phyloP scores from a whole-genome alignment of 2,329 filamentous ascomycete species.

The Scopulariopsis brevicaulis region DNA sequence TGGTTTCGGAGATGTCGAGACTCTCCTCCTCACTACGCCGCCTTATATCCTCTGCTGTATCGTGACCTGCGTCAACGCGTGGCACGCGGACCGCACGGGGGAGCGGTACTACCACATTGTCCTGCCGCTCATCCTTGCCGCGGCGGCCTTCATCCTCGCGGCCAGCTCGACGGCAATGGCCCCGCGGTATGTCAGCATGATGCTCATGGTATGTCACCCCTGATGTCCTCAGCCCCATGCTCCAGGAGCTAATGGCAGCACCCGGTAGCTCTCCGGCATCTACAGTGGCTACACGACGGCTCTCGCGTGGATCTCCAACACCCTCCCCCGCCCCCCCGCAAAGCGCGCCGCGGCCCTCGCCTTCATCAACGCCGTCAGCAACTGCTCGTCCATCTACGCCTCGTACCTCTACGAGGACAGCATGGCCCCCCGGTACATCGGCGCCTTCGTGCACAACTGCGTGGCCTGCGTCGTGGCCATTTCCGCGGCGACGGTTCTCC shows the following conservation, averaged over 20 bases:
- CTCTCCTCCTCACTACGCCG: conserved; percentile 53
- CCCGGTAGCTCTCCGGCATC: conserved; percentile 35
- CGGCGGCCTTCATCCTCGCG: conserved; percentile 56
- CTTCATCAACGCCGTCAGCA: conserved; percentile 53
- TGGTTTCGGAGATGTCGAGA: conserved; percentile 46
- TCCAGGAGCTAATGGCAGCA: not conserved
- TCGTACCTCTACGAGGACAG: conserved; percentile 53
- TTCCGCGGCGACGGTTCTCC: conserved; percentile 47
- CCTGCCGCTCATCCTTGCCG: conserved; percentile 47
- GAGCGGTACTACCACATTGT: conserved; percentile 61
- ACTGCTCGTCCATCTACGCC: conserved; percentile 59
- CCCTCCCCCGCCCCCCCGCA: conserved; percentile 62
- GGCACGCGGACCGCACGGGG: conserved; percentile 59
- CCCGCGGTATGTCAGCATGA: conserved; percentile 58
- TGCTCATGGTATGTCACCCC: conserved; percentile 44
- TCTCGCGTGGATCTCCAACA: conserved; percentile 66
- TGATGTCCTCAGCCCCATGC: not conserved
- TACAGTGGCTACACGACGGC: conserved; percentile 58
- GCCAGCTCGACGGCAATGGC: conserved; percentile 48
- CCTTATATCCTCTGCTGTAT: conserved; percentile 54
- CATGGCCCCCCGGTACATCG: conserved; percentile 28
- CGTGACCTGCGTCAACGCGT: conserved; percentile 52
- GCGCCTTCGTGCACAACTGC: conserved; percentile 60
- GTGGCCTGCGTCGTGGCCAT: conserved; percentile 53
- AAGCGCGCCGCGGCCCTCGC: conserved; percentile 61